phyloP scores from a whole-genome alignment of 768 basidiomycete genomes.

The Naematelia aurantialba region DNA sequence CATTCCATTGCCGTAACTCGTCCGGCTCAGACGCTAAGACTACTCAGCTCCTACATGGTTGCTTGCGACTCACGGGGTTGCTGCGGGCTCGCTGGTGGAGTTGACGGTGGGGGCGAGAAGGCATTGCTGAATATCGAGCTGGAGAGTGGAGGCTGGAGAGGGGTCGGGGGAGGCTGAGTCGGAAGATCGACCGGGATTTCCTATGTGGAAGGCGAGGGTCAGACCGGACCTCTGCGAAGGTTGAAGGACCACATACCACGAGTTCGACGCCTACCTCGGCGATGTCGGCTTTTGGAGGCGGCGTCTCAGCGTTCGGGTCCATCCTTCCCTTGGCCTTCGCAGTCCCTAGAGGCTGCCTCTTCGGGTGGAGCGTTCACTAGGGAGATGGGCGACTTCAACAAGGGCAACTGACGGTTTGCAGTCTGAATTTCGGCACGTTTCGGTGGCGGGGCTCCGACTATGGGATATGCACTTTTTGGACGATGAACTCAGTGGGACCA shows the following conservation, averaged over 20 bases:
- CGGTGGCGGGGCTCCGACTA: no score
- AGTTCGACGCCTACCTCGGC: conserved; percentile 28
- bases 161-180: not conserved
- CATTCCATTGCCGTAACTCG: conserved; percentile 66
- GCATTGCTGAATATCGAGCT: conserved; percentile 35
- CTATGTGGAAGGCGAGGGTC: no score
- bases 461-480: no score
- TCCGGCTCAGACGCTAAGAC: conserved; percentile 53
- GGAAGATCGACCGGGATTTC: not conserved
- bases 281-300: conserved; percentile 27
- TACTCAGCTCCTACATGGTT: not conserved
- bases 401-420: not conserved
- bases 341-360: not conserved
- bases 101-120: conserved; percentile 8
- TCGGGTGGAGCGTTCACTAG: no score
- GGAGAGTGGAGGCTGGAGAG: conserved; percentile 15
- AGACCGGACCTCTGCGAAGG: no score
- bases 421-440: no score
- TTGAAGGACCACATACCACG: conserved; percentile 4
- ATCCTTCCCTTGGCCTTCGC: conserved; percentile 12
- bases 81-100: not conserved
- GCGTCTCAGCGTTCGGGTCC: conserved; percentile 35
- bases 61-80: not conserved
- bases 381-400: no score
- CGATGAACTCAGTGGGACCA: not conserved